These are phyloP conservation scores for Keithomyces neogunnii DNA, from an alignment of 2,329 filamentous ascomycete genomes.

Conservation along the genomic window DNA sequence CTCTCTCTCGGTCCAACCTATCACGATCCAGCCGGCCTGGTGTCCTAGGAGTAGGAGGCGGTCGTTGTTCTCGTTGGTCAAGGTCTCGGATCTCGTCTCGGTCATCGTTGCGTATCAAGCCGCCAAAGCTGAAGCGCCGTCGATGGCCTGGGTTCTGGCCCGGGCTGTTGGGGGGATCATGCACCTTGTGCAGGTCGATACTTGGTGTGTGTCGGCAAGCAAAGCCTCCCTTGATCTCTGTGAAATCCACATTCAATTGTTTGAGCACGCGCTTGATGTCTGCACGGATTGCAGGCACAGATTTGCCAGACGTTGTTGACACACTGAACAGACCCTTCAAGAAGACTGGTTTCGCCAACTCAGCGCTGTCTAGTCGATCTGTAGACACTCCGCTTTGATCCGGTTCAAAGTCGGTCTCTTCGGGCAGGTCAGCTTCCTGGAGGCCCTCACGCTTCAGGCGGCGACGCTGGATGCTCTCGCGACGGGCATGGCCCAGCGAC, in stretches of 20 bases:
- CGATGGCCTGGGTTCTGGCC: conserved; percentile 51
- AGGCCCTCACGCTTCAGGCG: conserved; percentile 65
- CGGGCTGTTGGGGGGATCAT: conserved; percentile 55
- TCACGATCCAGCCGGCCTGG: conserved; percentile 29
- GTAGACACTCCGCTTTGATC: conserved; percentile 52
- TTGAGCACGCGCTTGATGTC: conserved; percentile 88
- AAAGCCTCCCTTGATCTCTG: conserved; percentile 90
- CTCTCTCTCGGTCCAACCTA: conserved; percentile 21
- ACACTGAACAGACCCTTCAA: conserved; percentile 96
- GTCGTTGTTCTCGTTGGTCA: conserved; percentile 25
- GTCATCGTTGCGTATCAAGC: conserved; percentile 46
- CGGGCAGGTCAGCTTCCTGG: conserved; percentile 70
- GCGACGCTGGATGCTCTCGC: conserved; percentile 86
- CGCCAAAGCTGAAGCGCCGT: conserved; percentile 78
- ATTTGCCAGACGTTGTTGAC: conserved; percentile 89
- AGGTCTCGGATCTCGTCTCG: conserved; percentile 64
- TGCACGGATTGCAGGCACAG: conserved; percentile 72
- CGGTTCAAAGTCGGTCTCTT: conserved; percentile 81
- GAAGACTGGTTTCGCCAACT: conserved; percentile 87
- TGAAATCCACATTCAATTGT: conserved; percentile 82
- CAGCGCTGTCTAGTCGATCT: conserved; percentile 56
- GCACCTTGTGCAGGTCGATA: conserved; percentile 72
- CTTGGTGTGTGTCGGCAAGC: conserved; percentile 81
- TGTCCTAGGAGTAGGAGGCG: conserved; percentile 32
- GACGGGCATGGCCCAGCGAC: conserved; percentile 78